phyloP scores from a whole-genome alignment of 306 rosid species.

The Myrica gale region DNA sequence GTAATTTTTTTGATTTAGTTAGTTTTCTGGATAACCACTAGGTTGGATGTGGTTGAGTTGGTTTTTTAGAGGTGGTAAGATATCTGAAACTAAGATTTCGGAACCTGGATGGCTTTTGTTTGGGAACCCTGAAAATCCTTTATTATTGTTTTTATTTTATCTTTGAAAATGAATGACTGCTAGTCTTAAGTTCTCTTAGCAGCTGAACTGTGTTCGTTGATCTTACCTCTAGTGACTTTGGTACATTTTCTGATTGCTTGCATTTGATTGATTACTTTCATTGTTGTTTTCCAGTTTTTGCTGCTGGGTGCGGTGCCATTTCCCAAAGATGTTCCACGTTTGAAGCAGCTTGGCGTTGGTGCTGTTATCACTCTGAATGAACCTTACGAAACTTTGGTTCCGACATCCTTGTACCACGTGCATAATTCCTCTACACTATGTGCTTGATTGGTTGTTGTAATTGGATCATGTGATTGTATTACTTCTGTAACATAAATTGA shows the following conservation, averaged over 20 bases:
- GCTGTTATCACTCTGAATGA: conserved; percentile 94
- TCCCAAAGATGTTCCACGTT: conserved; percentile 85
- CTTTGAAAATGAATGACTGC: background rate
- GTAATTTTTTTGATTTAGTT: background rate
- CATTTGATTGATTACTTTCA: background rate
- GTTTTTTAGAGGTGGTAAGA: background rate
- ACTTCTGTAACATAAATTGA: background rate
- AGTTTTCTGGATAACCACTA: background rate
- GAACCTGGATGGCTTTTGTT: background rate
- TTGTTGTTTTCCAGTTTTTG: conserved; percentile 53
- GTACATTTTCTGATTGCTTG: conserved; percentile 9
- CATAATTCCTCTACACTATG: conserved; percentile 24
- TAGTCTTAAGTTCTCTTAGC: background rate
- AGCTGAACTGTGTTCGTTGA: background rate
- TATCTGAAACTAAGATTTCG: background rate
- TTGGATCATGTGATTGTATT: conserved; percentile 8
- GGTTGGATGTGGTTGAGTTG: background rate
- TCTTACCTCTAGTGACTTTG: background rate
- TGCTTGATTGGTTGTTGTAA: conserved; percentile 3
- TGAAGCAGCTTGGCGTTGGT: conserved; percentile 92
- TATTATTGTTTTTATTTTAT: background rate
- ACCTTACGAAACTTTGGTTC: conserved; percentile 90
- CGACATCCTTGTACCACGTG: conserved; percentile 70
- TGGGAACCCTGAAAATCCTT: background rate
- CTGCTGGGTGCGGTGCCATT: conserved; percentile 95